Conservation (phyloP, 2,329 filamentous ascomycete genomes). For the Lachnellula cervina region DNA sequence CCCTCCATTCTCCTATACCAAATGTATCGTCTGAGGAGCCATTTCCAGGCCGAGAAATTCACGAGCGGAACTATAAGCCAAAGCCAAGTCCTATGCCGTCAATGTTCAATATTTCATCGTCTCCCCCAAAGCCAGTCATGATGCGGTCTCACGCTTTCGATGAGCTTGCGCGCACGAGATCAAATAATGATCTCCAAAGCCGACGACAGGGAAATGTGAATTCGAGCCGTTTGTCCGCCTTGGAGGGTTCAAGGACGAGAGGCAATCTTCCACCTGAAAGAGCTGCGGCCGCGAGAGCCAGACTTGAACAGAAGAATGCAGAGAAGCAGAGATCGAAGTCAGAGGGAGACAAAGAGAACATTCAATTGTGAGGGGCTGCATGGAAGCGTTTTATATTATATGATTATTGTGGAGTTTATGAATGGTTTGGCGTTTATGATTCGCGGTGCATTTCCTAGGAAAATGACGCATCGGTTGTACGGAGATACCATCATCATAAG, state of each 20-base stretch:
- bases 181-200: constrained; percentile 9
- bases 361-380: constrained; percentile 6
- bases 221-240: constrained; percentile 19
- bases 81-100: constrained; percentile 24
- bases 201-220: constrained; percentile 5
- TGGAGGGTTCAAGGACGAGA: constrained; percentile 18
- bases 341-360: constrained; percentile 24
- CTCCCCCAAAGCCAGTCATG: constrained; percentile 23
- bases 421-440: not conserved
- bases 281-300: constrained; percentile 31
- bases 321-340: constrained; percentile 24
- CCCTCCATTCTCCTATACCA: constrained; percentile 14
- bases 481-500: constrained; percentile 7
- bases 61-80: constrained; percentile 13
- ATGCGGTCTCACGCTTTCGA: constrained; percentile 15
- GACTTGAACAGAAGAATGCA: constrained; percentile 29
- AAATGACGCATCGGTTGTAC: constrained; percentile 1
- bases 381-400: not conserved
- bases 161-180: constrained; percentile 14
- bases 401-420: not conserved
- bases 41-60: constrained; percentile 10
- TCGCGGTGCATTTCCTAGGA: not conserved
- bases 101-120: constrained; percentile 27
- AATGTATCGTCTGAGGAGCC: constrained; percentile 18
- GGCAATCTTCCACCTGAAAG: constrained; percentile 29